These are phyloP conservation scores for Ulota crispa DNA, from an alignment of 225 moss, liverwort and hornwort genomes.

Conservation along the genomic window DNA sequence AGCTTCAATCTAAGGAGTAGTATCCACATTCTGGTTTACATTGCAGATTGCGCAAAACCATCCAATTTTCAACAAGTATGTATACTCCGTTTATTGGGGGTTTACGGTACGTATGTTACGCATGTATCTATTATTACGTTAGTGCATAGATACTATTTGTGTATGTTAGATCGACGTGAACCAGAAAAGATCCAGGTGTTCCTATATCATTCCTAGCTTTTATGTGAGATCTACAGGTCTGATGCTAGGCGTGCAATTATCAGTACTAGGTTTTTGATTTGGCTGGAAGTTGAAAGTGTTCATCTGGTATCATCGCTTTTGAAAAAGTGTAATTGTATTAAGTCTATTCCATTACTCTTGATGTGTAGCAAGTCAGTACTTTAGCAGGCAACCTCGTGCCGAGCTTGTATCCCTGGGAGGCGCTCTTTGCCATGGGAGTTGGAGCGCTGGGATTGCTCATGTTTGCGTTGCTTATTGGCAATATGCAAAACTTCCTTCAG, in stretches of 20 bases:
- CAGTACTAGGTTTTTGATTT: not conserved
- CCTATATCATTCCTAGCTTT: not conserved
- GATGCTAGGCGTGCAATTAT: not conserved
- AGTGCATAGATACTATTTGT: not conserved
- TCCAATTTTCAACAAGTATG: constrained; percentile 42
- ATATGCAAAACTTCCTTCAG: constrained; percentile 83
- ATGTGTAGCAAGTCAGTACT: constrained; percentile 79
- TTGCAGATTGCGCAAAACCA: constrained; percentile 45
- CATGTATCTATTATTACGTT: not conserved
- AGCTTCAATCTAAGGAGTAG: constrained; percentile 13
- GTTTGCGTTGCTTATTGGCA: constrained; percentile 89
- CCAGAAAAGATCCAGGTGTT: not conserved
- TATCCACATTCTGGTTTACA: not conserved
- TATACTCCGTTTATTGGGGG: constrained; percentile 80
- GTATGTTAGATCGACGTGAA: not conserved
- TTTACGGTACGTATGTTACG: constrained; percentile 58
- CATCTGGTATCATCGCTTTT: not conserved
- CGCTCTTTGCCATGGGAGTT: constrained; percentile 68
- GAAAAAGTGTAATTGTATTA: not conserved
- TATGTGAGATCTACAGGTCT: not conserved
- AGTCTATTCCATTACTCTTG: not conserved
- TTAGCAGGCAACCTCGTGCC: constrained; percentile 73
- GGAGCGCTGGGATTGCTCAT: constrained; percentile 75
- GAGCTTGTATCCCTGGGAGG: constrained; percentile 74
- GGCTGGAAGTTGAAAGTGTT: not conserved